Percentiles rank a stretch among this genome's conserved stretches.
Conservation (phyloP, 768 basidiomycete genomes). For the Podaxis sp. region DNA sequence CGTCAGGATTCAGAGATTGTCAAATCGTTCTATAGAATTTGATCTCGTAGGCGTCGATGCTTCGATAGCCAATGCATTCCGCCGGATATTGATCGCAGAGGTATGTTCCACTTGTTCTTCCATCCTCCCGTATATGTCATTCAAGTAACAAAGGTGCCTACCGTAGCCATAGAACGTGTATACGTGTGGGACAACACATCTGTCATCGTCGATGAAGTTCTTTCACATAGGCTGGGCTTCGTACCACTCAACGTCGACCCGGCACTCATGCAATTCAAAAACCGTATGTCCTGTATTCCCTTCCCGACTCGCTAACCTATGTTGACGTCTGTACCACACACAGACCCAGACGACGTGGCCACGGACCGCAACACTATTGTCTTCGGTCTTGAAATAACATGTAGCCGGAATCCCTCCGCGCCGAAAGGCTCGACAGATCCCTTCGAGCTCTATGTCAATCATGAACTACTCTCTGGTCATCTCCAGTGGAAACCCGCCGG, state of each 20-base stretch:
- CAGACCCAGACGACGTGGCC: constrained; percentile 49
- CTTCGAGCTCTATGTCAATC: constrained; percentile 63
- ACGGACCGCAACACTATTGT: constrained; percentile 92
- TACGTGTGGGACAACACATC: constrained; percentile 95
- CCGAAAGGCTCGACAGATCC: constrained; percentile 53
- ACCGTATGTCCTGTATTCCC: constrained; percentile 24
- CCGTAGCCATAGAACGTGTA: constrained; percentile 84
- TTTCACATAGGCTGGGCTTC: constrained; percentile 89
- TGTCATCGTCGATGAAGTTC: constrained; percentile 90
- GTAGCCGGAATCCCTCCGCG: constrained; percentile 55
- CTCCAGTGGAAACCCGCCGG: constrained; percentile 80
- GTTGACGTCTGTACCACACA: neutral
- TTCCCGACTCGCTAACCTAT: neutral
- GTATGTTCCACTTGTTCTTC: constrained; percentile 35
- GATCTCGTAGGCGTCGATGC: constrained; percentile 95
- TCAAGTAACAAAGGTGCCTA: constrained; percentile 64
- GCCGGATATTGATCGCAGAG: constrained; percentile 92
- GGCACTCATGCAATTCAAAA: constrained; percentile 54
- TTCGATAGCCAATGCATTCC: constrained; percentile 91
- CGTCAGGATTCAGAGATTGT: constrained; percentile 74
- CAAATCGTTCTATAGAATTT: constrained; percentile 84
- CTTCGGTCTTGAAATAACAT: constrained; percentile 68
- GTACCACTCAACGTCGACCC: constrained; percentile 90
- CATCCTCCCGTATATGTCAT: neutral
- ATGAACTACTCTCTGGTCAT: constrained; percentile 63